Base-by-base conservation (phyloP, 257 asterid genomes). In the Solanum phureja region DNA sequence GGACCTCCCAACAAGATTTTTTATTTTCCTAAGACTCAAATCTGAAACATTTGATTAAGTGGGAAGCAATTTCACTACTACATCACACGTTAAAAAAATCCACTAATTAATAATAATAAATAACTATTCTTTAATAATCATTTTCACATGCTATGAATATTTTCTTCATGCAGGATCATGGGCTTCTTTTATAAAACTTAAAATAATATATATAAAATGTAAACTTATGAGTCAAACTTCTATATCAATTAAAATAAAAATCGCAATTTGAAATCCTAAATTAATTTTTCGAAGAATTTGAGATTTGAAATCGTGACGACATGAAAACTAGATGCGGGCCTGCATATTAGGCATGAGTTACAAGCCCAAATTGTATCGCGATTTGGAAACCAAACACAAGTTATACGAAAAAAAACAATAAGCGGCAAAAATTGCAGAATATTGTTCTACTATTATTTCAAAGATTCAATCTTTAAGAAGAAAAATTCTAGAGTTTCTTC, bases 201-300 rank as follows among this genome's bases (percentile, higher is more conserved):
- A 18, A 56, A 56, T 56, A 56, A 56, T 0, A 18, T 19, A 56
- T 21, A 19, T 19, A 56, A 2, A 7, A 56, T 56, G 24, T 56
- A 56, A 56, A 56, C 21, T 49, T 18, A 56, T 56, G 64, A 56
- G 11, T 3, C 64, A 56, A 56, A 56, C 3, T 56, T 56, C 2
- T 56, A 7, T 19, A 56, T 56, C 4, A 18, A 56, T 7, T 3
- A 56, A 56, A 19, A 7, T 19, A 18, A 19, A 49, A 19, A 19
- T 56, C 0, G 1, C 2, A 19, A 56, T 6, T 56, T 18, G 0
- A 56, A 56, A 56, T 18, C 1, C n/a, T 56, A 2, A 19, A 56
- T 56, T 19, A 2, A 1, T 18, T 56, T 56, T 56, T 52, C 0
- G 0, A 1, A 56, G 2, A 19, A 18, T 56, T 18, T 19, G n/a